Base-by-base conservation (phyloP, 2,329 filamentous ascomycete species). In the Curvularia sp. region DNA sequence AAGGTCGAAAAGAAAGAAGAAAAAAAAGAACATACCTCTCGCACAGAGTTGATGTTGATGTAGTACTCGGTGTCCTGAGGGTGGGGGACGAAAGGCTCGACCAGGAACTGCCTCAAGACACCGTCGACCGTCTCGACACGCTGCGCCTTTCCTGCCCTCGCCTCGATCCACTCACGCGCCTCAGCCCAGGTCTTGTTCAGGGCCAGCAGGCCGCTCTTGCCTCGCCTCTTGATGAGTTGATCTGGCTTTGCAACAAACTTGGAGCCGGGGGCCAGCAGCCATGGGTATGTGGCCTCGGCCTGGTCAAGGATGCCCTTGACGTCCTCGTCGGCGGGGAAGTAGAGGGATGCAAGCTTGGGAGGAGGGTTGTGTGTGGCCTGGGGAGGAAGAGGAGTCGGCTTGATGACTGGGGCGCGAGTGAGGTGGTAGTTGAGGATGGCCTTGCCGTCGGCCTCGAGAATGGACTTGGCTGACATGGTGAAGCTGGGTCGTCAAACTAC, bases 351-450 rank as follows among this genome's bases (percentile, higher is more conserved):
- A 74, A 98, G 88, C 82, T 91, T 94, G 73, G 93, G 84, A 63
- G 95, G 89, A 71, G 95, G 84, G 85, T 98, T 98, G 89, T 99
- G 95, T 80, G 88, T 95, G 67, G 90, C 81, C 66, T 91, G 85
- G 69, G 86, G 79, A 71, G 93, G 92, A 57, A 98, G 92, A 82
- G 95, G 93, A 77, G 93, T 94, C 70, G 94, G 91, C 90, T 97
- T 98, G 88, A 99, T 97, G 80, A 96, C 90, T 69, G 93, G 89
- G 72, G 95, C 92, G 79, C 95, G 91, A 74, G 95, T 98, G 83
- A 99, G 93, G 86, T 98, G 95, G 88, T 98, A 99, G 91, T 97
- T 98, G 88, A 99, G 88, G 85, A 99, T 98, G 87, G 95, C 95
- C 91, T 99, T 99, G 88, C 95, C 95, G 85, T 99, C 95, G 86